phyloP scores from a whole-genome alignment of 2,329 filamentous ascomycete species.

The Pyrenophora graminea region DNA sequence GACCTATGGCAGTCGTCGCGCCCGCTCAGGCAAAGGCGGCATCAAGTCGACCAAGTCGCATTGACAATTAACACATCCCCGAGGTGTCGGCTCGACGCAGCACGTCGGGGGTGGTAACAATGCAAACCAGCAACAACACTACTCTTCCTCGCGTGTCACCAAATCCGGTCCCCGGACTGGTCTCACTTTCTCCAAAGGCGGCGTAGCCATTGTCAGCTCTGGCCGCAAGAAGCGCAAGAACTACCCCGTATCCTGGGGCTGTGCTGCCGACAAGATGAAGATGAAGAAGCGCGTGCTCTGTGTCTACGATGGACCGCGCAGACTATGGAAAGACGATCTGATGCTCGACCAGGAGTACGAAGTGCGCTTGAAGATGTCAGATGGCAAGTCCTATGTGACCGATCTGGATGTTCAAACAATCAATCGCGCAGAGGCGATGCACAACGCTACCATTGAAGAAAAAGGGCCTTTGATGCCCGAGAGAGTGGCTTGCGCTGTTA shows the following conservation, averaged over 20 bases:
- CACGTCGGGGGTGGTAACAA: conserved; percentile 44
- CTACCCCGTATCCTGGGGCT: conserved; percentile 93
- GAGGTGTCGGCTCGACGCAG: conserved; percentile 49
- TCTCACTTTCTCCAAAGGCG: conserved; percentile 77
- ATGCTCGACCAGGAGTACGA: conserved; percentile 96
- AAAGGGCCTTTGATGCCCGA: conserved; percentile 83
- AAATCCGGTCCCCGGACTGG: conserved; percentile 54
- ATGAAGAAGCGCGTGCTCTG: conserved; percentile 97
- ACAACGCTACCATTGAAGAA: conserved; percentile 79
- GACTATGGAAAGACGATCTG: conserved; percentile 98
- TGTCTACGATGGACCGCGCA: conserved; percentile 84
- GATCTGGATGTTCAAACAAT: conserved; percentile 91
- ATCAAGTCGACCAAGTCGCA: conserved; percentile 58
- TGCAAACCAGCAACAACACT: conserved; percentile 47
- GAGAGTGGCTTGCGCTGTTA: conserved; percentile 54
- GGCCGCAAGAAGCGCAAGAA: conserved; percentile 90
- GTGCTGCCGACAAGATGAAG: conserved; percentile 89
- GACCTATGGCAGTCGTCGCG: conserved; percentile 56
- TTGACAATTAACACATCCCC: conserved; percentile 57
- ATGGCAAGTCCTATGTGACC: conserved; percentile 79
- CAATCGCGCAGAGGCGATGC: conserved; percentile 83
- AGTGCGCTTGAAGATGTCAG: conserved; percentile 75
- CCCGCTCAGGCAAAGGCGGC: conserved; percentile 54
- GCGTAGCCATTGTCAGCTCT: conserved; percentile 60
- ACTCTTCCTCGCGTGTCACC: conserved; percentile 13